Conservation (phyloP, 139 green algal species). For the Edaphochlamys debaryana region DNA sequence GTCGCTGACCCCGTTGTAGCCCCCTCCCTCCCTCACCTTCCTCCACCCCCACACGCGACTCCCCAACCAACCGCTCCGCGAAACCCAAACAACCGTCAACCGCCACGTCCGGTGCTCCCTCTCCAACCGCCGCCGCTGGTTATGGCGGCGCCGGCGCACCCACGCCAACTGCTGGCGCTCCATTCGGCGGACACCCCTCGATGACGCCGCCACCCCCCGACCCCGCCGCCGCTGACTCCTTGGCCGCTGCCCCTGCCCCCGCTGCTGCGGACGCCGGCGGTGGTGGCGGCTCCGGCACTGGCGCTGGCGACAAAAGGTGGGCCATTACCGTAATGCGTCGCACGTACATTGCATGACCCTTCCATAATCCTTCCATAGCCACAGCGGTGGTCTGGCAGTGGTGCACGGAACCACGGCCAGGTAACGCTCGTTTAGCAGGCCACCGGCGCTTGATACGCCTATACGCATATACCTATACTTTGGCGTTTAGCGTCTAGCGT, state of each 20-base stretch:
- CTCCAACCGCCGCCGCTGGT: neutral
- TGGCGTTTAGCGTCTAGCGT: too few relatives aligned
- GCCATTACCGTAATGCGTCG: too few relatives aligned
- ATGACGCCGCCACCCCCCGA: neutral
- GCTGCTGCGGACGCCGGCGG: neutral
- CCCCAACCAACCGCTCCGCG: neutral
- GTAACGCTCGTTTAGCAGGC: too few relatives aligned
- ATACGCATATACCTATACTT: too few relatives aligned
- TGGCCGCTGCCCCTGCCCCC: neutral
- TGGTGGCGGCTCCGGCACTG: neutral
- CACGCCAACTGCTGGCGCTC: too few relatives aligned
- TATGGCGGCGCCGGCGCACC: neutral
- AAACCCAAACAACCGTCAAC: neutral
- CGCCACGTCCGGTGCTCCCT: neutral
- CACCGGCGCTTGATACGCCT: too few relatives aligned
- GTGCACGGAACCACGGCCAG: too few relatives aligned
- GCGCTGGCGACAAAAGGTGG: too few relatives aligned
- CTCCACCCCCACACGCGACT: neutral
- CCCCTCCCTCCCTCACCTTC: neutral
- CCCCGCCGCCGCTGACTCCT: neutral
- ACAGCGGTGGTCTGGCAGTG: too few relatives aligned
- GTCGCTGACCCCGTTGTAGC: slow-evolving; percentile 12
- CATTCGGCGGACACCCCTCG: too few relatives aligned
- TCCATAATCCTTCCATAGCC: too few relatives aligned
- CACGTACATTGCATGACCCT: too few relatives aligned